phyloP scores from a whole-genome alignment of 2,329 filamentous ascomycete species.

The Penicillium psychrosexuale region DNA sequence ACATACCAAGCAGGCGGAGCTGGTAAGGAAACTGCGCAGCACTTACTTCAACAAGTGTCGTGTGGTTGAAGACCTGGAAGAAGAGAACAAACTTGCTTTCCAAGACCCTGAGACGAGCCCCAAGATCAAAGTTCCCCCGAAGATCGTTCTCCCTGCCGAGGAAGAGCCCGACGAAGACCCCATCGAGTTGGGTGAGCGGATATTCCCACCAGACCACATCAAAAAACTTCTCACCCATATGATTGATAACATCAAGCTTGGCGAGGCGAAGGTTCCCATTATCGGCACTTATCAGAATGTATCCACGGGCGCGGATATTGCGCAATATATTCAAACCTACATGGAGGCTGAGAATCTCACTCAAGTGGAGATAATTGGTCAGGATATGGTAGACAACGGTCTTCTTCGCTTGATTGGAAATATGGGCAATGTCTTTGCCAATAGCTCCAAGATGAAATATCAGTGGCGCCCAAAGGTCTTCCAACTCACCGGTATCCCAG shows the following conservation, averaged over 20 bases:
- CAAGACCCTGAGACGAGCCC: slow-evolving; percentile 76
- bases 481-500: slow-evolving; percentile 78
- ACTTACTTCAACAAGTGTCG: slow-evolving; percentile 99
- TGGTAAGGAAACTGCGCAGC: slow-evolving; percentile 87
- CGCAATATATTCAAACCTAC: slow-evolving; percentile 88
- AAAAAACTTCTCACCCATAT: slow-evolving; percentile 88
- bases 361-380: slow-evolving; percentile 90
- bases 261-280: slow-evolving; percentile 92
- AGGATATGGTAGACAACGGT: slow-evolving; percentile 82
- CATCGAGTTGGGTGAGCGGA: slow-evolving; percentile 85
- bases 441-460: slow-evolving; percentile 96
- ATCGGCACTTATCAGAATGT: slow-evolving; percentile 93
- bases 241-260: slow-evolving; percentile 79
- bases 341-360: slow-evolving; percentile 80
- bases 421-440: slow-evolving; percentile 92
- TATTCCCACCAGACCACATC: slow-evolving; percentile 78
- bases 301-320: slow-evolving; percentile 85
- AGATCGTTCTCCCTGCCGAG: slow-evolving; percentile 80
- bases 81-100: slow-evolving; percentile 98
- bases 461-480: slow-evolving; percentile 95
- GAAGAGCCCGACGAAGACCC: slow-evolving; percentile 72
- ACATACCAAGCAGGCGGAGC: slow-evolving; percentile 86
- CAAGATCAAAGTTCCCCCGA: slow-evolving; percentile 54
- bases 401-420: slow-evolving; percentile 89
- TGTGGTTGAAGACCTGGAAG: slow-evolving; percentile 90